Evolutionary conservation across 371 early-diverging fungal species (phyloP).

Genomic region (Actinomortierella wolfii): DNA sequence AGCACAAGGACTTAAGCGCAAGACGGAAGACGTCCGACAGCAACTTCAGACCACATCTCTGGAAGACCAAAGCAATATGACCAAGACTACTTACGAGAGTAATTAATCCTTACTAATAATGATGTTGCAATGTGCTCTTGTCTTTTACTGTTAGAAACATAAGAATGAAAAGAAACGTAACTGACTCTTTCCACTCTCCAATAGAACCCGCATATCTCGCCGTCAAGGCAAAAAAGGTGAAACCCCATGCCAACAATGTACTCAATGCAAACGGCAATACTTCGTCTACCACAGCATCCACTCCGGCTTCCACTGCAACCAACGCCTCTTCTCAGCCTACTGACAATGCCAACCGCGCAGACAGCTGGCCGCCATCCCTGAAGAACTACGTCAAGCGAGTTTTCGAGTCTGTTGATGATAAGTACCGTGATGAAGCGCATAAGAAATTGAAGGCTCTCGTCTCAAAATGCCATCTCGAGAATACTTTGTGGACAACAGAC

Average conservation of each 20-base stretch:
- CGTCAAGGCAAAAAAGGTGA: constrained; percentile 45
- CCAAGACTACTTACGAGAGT: constrained; percentile 21
- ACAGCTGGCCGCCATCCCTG: constrained; percentile 31
- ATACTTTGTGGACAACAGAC: constrained; percentile 60
- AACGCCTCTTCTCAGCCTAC: background rate
- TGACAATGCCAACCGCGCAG: background rate
- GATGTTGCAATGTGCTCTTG: too few species aligned
- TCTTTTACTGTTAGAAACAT: too few species aligned
- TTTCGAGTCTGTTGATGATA: constrained; percentile 56
- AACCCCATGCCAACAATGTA: constrained; percentile 36
- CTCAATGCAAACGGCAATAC: constrained; percentile 21
- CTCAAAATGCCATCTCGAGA: constrained; percentile 52
- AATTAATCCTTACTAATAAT: constrained; percentile 6
- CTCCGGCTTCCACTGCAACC: background rate
- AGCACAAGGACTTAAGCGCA: constrained; percentile 5
- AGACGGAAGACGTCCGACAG: constrained; percentile 9
- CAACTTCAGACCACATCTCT: constrained; percentile 13
- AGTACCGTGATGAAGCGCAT: constrained; percentile 58
- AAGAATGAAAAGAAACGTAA: too few species aligned
- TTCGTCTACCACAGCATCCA: constrained; percentile 1
- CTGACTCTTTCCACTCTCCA: too few species aligned
- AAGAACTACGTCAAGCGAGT: constrained; percentile 68
- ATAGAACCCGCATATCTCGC: constrained; percentile 42
- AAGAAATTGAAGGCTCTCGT: constrained; percentile 62
- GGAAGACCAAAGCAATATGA: constrained; percentile 13